Percentiles rank a stretch among this genome's conserved stretches.
Conservation (phyloP, 208 protist species). For the Borovskyia barvae region DNA sequence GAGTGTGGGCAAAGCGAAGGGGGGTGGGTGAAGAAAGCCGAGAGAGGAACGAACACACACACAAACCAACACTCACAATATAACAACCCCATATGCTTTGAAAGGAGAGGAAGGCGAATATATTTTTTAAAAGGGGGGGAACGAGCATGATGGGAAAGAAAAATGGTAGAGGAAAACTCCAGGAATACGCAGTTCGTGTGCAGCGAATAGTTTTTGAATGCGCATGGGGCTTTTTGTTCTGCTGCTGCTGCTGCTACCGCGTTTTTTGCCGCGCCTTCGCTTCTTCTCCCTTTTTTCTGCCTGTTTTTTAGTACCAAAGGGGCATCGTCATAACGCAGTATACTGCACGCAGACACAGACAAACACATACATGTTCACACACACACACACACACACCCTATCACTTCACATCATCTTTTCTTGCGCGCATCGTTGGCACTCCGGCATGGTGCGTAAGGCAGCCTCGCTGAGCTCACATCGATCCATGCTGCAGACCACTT, state of each 20-base stretch:
- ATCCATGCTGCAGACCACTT: slow-evolving; percentile 17
- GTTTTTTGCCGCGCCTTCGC: too few relatives aligned
- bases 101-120: neutral
- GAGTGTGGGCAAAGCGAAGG: neutral
- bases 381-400: neutral
- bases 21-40: neutral
- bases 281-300: too few relatives aligned
- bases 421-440: neutral
- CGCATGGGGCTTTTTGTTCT: too few relatives aligned
- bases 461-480: slow-evolving; percentile 4
- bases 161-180: neutral
- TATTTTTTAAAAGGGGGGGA: neutral
- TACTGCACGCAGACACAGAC: neutral
- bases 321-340: neutral
- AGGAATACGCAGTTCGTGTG: neutral
- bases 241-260: too few relatives aligned
- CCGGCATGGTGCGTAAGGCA: neutral
- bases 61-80: too few relatives aligned
- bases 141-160: neutral
- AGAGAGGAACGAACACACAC: neutral
- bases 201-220: too few relatives aligned
- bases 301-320: too few relatives aligned
- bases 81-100: too few relatives aligned
- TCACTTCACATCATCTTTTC: neutral
- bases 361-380: neutral